phyloP scores from a whole-genome alignment of 352 stramenopile genomes.

The Peronospora destructor region DNA sequence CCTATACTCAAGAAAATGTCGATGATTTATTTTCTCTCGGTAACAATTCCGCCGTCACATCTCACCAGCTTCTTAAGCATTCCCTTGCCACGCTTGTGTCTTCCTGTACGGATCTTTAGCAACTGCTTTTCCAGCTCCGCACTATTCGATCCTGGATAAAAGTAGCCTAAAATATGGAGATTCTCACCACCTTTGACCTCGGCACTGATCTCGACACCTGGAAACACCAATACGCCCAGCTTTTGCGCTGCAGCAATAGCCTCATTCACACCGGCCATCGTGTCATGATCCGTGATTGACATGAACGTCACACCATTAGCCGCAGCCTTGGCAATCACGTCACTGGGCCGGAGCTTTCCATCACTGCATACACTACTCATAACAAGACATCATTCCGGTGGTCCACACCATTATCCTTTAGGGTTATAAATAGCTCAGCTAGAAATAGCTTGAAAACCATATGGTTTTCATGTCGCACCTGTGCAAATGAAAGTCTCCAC shows the following conservation, averaged over 20 bases:
- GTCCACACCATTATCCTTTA: no score
- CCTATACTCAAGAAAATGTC: constrained; percentile 26
- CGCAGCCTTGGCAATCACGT: constrained; percentile 71
- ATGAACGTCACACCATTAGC: constrained; percentile 76
- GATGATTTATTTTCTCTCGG: background rate
- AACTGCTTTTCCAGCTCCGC: constrained; percentile 63
- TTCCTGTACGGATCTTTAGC: constrained; percentile 66
- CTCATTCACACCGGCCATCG: constrained; percentile 73
- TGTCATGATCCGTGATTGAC: constrained; percentile 83
- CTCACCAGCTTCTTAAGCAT: constrained; percentile 79
- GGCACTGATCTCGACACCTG: constrained; percentile 80
- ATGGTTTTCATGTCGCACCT: constrained; percentile 35
- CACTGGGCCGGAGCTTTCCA: constrained; percentile 63
- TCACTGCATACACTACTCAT: constrained; percentile 64
- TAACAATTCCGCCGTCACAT: constrained; percentile 1
- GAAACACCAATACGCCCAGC: constrained; percentile 67
- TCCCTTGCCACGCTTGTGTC: constrained; percentile 73
- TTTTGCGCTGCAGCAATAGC: constrained; percentile 57
- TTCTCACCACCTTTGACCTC: constrained; percentile 82
- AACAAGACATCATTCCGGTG: constrained; percentile 5
- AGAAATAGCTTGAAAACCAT: no score
- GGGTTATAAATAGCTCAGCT: no score
- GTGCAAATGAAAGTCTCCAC: constrained; percentile 81
- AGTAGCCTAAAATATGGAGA: constrained; percentile 82
- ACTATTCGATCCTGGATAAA: constrained; percentile 75